phyloP scores from a whole-genome alignment of 805 yeast species.

The Teunomyces aglyptinius region DNA sequence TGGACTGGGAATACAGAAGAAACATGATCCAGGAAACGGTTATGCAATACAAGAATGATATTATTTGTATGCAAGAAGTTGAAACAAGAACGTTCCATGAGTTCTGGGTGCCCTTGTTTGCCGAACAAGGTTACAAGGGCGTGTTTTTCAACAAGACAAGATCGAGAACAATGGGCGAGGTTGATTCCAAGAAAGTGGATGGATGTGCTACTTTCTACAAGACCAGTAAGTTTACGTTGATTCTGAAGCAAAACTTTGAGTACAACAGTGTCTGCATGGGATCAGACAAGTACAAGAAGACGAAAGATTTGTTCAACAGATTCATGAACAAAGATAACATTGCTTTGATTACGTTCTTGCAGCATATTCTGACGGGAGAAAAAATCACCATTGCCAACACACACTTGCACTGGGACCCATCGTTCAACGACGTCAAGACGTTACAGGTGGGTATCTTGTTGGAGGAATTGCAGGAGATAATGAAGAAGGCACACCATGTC shows the following conservation, averaged over 20 bases:
- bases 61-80: constrained; percentile 93
- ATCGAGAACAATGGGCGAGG: constrained; percentile 82
- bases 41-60: constrained; percentile 61
- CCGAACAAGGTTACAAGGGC: constrained; percentile 74
- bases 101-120: constrained; percentile 76
- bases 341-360: constrained; percentile 74
- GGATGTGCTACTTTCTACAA: constrained; percentile 96
- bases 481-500: constrained; percentile 48
- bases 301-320: constrained; percentile 92
- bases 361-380: constrained; percentile 70
- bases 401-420: constrained; percentile 98
- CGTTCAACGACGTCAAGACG: constrained; percentile 91
- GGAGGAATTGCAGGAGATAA: constrained; percentile 75
- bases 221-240: constrained; percentile 61
- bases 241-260: constrained; percentile 74
- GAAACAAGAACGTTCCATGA: constrained; percentile 85
- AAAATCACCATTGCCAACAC: constrained; percentile 78
- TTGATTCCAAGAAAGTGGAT: constrained; percentile 86
- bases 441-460: constrained; percentile 90
- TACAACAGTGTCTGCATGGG: constrained; percentile 79
- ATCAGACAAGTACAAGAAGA: constrained; percentile 82
- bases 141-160: constrained; percentile 84
- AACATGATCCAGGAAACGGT: constrained; percentile 74
- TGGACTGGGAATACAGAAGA: constrained; percentile 88
- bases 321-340: constrained; percentile 95